These are phyloP conservation scores for Breviolum minutum DNA, from an alignment of 73 alveolate species.

Conservation along the genomic window DNA sequence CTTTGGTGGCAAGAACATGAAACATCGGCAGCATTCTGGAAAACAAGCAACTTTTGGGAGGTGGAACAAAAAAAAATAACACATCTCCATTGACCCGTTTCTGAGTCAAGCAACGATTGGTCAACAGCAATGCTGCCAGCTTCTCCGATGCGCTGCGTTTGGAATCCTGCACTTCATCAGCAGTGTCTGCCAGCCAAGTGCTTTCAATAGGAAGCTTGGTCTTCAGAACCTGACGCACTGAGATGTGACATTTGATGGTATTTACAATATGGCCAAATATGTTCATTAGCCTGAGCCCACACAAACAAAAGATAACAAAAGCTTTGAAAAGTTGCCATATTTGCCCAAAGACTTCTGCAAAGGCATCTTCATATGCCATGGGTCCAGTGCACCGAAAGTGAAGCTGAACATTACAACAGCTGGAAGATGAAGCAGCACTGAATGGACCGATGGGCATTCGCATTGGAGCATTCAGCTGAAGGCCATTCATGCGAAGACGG, in stretches of 20 bases:
- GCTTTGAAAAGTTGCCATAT: no score
- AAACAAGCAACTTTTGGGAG: no score
- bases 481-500: slow-evolving; percentile 39
- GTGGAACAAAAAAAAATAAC: not conserved
- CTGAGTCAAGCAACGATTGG: not conserved
- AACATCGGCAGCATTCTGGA: no score
- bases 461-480: slow-evolving; percentile 23
- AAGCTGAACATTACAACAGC: not conserved
- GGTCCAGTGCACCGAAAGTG: not conserved
- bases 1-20: no score
- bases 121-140: slow-evolving; percentile 73
- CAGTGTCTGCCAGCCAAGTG: not conserved
- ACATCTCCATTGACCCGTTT: not conserved
- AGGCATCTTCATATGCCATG: slow-evolving; percentile 6
- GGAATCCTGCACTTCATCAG: not conserved
- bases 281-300: no score
- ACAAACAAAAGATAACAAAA: no score
- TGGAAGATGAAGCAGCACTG: not conserved
- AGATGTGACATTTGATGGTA: not conserved
- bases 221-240: not conserved
- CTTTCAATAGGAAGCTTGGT: not conserved
- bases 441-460: not conserved
- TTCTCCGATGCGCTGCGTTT: slow-evolving; percentile 9
- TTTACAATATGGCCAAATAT: no score
- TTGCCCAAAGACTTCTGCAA: not conserved